These are phyloP conservation scores for Juncus inflexus DNA, from an alignment of 176 grass and related monocot species.

Conservation along the genomic window DNA sequence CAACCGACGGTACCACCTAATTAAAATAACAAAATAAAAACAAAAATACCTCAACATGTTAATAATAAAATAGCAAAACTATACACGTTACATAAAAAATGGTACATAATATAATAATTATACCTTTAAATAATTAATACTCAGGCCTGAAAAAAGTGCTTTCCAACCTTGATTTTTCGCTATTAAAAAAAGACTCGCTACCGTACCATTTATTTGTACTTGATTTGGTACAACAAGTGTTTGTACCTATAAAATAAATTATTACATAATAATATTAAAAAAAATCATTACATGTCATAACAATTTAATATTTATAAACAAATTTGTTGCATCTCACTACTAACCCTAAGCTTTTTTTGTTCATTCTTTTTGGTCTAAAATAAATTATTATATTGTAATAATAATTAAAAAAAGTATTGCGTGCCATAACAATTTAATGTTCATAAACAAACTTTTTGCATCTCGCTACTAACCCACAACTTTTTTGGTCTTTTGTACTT, in stretches of 20 bases:
- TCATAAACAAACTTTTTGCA: background rate
- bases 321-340: too few relatives aligned
- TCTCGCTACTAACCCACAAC: too few relatives aligned
- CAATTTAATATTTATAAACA: too few relatives aligned
- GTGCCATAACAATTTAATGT: background rate
- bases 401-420: too few relatives aligned
- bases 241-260: conserved; percentile 53
- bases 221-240: conserved; percentile 45
- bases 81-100: background rate
- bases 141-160: conserved; percentile 84
- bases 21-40: conserved; percentile 3
- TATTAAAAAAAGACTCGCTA: conserved; percentile 66
- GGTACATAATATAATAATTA: background rate
- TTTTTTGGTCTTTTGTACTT: too few relatives aligned
- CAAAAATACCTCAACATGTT: conserved; percentile 6
- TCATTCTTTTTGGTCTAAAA: too few relatives aligned
- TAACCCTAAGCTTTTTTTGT: too few relatives aligned
- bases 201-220: conserved; percentile 46
- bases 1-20: conserved; percentile 87
- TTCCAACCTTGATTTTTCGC: conserved; percentile 68
- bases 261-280: too few relatives aligned
- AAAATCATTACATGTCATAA: too few relatives aligned
- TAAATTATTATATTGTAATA: too few relatives aligned
- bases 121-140: conserved; percentile 99
- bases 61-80: background rate